Evolutionary conservation across 768 basidiomycete species (phyloP), one percentile per base, ranked within the genome.

Genomic region (Kwoniella mangroviensis): DNA sequence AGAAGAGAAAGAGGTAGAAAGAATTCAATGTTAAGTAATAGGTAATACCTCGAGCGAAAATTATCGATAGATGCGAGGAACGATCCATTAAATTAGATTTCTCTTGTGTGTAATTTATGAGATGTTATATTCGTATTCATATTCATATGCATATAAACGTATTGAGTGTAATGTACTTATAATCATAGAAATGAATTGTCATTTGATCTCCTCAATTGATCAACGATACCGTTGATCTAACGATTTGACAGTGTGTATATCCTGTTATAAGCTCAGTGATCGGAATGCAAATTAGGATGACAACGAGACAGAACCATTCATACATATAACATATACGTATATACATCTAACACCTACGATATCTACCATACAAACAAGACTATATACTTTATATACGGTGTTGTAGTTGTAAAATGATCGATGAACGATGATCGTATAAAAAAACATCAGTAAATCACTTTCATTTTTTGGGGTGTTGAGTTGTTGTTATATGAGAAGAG

Each of bases 1-100:
- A 12, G 21, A 21, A 75, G 72, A 34, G 34, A 34, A 62, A 24
- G 69, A 19, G 62, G 55, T 24, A 49, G 69, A n/a, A 70, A 57
- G 52, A 45, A 45, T 17, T 70, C 69, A 6, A 70, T 70, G 63
- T 57, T 69, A 15, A 64, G 58, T 43, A 60, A 60, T 43, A 41
- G 58, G 34, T 60, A n/a, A 60, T 17, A 7, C 17, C 4, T 2
- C 4, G 13, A 15, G 45, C 15, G 15, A 13, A 11, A 19, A 49
- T 13, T 49, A 19, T 49, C 45, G 45, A 34, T 34, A 34, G 45
- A 49, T 49, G 45, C 12, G 12, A 49, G 10, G 11, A 15, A 49
- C 15, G 19, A 19, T 49, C 6, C 4, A 49, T 13, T 15, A 49
- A 7, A 3, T 15, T 49, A 17, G 13, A 49, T 49, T 15, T 19